Conservation (phyloP, 495 filamentous ascomycete species). For the Aspergillus nanangensis region DNA sequence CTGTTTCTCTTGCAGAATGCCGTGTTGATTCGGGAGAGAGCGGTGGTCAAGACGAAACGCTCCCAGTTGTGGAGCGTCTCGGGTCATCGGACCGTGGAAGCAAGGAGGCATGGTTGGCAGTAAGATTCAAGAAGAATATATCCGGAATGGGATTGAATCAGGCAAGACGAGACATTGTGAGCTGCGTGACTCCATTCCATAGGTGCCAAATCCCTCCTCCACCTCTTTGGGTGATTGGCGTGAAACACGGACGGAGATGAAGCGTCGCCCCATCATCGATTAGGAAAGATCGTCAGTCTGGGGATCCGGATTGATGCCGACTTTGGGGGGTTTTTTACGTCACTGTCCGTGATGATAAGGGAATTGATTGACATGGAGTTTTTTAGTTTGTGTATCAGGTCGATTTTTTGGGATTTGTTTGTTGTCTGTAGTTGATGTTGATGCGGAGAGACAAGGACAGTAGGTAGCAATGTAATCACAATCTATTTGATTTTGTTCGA, state of each 20-base stretch:
- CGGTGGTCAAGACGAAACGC: background rate
- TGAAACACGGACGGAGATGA: constrained; percentile 9
- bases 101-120: background rate
- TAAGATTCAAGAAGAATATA: background rate
- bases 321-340: background rate
- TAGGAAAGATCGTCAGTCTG: constrained; percentile 1
- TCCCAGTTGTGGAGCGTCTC: background rate
- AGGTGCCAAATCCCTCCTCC: background rate
- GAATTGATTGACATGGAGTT: background rate
- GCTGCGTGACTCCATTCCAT: background rate
- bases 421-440: too few relatives aligned
- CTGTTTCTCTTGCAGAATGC: too few relatives aligned
- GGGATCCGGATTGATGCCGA: background rate
- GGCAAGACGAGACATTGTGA: background rate
- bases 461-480: too few relatives aligned
- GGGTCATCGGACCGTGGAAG: background rate
- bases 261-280: background rate
- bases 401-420: too few relatives aligned
- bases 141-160: background rate
- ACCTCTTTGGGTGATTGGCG: constrained; percentile 1
- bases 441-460: too few relatives aligned
- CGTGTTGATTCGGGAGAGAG: background rate
- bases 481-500: too few relatives aligned
- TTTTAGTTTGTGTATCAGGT: background rate
- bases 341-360: background rate